phyloP scores from a whole-genome alignment of 106 monocot species.

The Posidonia australis region DNA sequence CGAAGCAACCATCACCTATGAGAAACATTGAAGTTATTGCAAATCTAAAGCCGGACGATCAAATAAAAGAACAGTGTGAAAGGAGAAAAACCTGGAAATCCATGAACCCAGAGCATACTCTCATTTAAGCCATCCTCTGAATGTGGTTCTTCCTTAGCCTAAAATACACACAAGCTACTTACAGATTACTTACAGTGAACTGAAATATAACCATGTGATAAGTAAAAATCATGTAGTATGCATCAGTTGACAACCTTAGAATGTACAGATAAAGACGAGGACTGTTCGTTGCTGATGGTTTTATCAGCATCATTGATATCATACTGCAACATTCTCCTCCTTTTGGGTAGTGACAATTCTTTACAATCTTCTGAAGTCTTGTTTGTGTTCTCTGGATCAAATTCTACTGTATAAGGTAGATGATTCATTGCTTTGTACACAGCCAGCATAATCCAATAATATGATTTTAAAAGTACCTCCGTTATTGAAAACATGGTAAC shows the following conservation, averaged over 20 bases:
- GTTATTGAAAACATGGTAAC: constrained; percentile 16
- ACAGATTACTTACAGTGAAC: no score
- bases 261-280: constrained; percentile 26
- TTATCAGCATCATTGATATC: constrained; percentile 32
- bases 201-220: no score
- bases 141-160: constrained; percentile 32
- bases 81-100: constrained; percentile 27
- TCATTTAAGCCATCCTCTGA: constrained; percentile 28
- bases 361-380: constrained; percentile 35
- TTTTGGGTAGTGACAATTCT: constrained; percentile 49
- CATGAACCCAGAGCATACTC: constrained; percentile 27
- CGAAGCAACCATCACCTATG: not conserved
- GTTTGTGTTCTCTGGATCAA: constrained; percentile 35
- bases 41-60: constrained; percentile 3
- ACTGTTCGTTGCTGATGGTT: constrained; percentile 11
- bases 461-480: no score
- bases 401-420: no score
- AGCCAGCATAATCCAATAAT: no score
- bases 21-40: not conserved
- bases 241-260: no score
- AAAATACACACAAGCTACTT: not conserved
- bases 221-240: no score
- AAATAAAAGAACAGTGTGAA: not conserved
- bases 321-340: constrained; percentile 85
- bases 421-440: no score